These are phyloP conservation scores for Rhizopogon salebrosus DNA, from an alignment of 768 basidiomycete species.

Conservation along the genomic window DNA sequence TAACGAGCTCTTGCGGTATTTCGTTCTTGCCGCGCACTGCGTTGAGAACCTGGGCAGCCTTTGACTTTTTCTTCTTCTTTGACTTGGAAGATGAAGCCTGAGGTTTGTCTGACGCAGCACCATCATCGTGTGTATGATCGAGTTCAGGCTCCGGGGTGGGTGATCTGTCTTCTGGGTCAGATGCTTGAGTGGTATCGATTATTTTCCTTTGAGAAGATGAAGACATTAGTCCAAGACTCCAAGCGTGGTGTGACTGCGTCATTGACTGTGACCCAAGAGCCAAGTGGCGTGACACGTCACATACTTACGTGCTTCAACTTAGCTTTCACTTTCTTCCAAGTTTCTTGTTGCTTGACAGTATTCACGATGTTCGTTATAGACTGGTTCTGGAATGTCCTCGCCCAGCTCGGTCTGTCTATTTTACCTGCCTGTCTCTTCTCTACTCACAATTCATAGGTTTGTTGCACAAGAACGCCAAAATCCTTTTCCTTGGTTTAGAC, in stretches of 20 bases:
- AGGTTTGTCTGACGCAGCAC: slow-evolving; percentile 9
- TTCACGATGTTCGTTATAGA: slow-evolving; percentile 75
- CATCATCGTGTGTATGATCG: slow-evolving; percentile 10
- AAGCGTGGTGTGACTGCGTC: background rate
- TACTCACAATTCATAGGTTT: slow-evolving; percentile 49
- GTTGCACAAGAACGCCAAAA: slow-evolving; percentile 98
- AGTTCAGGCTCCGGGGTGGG: slow-evolving; percentile 28
- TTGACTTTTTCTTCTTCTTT: slow-evolving; percentile 90
- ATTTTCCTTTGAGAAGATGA: slow-evolving; percentile 38
- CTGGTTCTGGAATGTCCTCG: slow-evolving; percentile 97
- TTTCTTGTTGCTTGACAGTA: slow-evolving; percentile 14
- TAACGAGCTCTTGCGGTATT: slow-evolving; percentile 57
- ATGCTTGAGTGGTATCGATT: slow-evolving; percentile 31
- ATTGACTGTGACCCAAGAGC: background rate
- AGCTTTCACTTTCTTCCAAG: slow-evolving; percentile 6
- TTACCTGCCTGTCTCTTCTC: slow-evolving; percentile 3
- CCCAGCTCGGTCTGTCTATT: slow-evolving; percentile 72
- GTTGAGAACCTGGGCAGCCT: slow-evolving; percentile 48
- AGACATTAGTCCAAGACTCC: slow-evolving; percentile 13
- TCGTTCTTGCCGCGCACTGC: slow-evolving; percentile 45
- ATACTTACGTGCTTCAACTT: slow-evolving; percentile 10
- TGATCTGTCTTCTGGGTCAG: slow-evolving; percentile 29
- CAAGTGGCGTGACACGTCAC: no score
- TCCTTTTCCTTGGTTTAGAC: slow-evolving; percentile 96
- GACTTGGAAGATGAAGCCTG: slow-evolving; percentile 43